phyloP scores from a whole-genome alignment of 2,329 filamentous ascomycete species.

The Tolypocladium ovalisporum region DNA sequence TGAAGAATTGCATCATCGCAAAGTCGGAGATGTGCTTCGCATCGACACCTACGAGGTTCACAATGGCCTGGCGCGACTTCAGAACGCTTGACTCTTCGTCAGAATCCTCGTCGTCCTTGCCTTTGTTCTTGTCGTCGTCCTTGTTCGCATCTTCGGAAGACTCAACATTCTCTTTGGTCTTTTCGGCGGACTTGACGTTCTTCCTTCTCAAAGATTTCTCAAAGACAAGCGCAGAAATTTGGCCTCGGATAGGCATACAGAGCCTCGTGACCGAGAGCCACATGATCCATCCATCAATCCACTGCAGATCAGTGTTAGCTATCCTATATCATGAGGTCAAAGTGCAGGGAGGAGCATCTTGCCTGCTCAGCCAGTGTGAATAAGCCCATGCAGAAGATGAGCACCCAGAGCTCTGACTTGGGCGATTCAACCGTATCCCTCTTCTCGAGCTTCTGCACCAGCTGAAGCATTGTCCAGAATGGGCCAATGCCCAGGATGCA shows the following conservation, averaged over 20 bases:
- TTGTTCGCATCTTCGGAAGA: constrained; percentile 12
- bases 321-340: background rate
- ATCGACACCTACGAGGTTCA: constrained; percentile 73
- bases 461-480: constrained; percentile 55
- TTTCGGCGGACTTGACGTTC: constrained; percentile 57
- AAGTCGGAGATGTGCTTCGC: constrained; percentile 59
- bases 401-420: constrained; percentile 49
- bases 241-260: constrained; percentile 54
- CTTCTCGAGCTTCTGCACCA: constrained; percentile 54
- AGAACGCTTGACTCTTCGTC: constrained; percentile 38
- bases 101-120: constrained; percentile 32
- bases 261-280: constrained; percentile 57
- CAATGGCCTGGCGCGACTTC: constrained; percentile 53
- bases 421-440: constrained; percentile 33
- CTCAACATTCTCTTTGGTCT: constrained; percentile 24
- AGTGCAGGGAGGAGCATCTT: constrained; percentile 2
- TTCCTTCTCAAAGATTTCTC: constrained; percentile 68
- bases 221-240: constrained; percentile 63
- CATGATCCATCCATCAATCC: constrained; percentile 53
- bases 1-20: constrained; percentile 52
- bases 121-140: constrained; percentile 15
- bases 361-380: constrained; percentile 43
- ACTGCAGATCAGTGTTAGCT: constrained; percentile 17
- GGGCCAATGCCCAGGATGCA: constrained; percentile 57
- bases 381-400: constrained; percentile 54